Evolutionary conservation across 768 basidiomycete species (phyloP).

Genomic region (Boletellus ananas): DNA sequence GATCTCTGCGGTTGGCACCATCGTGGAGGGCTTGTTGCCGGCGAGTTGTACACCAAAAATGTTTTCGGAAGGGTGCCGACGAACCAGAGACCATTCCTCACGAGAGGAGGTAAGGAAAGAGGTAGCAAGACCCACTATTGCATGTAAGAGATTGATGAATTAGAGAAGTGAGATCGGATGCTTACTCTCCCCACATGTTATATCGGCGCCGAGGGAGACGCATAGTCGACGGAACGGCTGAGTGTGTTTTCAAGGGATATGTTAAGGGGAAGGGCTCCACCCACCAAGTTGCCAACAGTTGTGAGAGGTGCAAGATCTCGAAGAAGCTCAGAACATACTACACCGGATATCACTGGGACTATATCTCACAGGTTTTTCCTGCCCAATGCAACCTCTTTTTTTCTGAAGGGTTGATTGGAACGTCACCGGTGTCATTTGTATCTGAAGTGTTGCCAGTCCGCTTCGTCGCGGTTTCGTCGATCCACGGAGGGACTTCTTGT

Average conservation of each 20-base stretch:
- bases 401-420: slow-evolving; percentile 66
- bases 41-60: slow-evolving; percentile 92
- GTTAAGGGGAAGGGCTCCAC: neutral
- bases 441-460: slow-evolving; percentile 35
- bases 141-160: neutral
- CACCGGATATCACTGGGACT: neutral
- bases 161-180: neutral
- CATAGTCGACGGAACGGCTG: slow-evolving; percentile 93
- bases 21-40: slow-evolving; percentile 75
- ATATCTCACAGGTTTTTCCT: slow-evolving; percentile 73
- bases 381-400: slow-evolving; percentile 86
- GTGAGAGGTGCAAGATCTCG: slow-evolving; percentile 78
- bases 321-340: slow-evolving; percentile 28
- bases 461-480: slow-evolving; percentile 25
- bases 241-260: neutral
- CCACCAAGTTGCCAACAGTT: slow-evolving; percentile 90
- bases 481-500: neutral
- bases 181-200: slow-evolving; percentile 91
- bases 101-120: slow-evolving; percentile 86
- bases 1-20: slow-evolving; percentile 80
- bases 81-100: slow-evolving; percentile 92
- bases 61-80: slow-evolving; percentile 81
- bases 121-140: slow-evolving; percentile 85
- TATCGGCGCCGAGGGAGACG: slow-evolving; percentile 82
- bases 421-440: slow-evolving; percentile 62